Evolutionary conservation across 2,329 filamentous ascomycete genomes (phyloP).

Genomic region (Pyrenophora seminiperda): DNA sequence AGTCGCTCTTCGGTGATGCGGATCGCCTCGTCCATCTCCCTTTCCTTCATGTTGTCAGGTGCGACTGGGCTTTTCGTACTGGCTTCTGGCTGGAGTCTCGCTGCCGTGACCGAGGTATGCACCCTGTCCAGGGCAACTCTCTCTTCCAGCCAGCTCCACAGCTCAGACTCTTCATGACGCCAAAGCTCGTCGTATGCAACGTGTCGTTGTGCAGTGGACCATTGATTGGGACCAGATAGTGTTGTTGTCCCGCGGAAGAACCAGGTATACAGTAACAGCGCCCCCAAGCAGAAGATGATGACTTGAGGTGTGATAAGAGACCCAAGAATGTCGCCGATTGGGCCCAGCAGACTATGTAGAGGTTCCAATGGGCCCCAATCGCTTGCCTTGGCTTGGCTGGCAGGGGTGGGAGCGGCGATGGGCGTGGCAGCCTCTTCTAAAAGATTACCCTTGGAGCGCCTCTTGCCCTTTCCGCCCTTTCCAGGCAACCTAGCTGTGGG

Average conservation of each 20-base stretch:
- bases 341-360: constrained; percentile 70
- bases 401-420: constrained; percentile 39
- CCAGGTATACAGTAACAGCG: constrained; percentile 51
- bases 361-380: constrained; percentile 84
- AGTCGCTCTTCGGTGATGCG: constrained; percentile 85
- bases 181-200: constrained; percentile 93
- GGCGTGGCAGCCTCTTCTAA: constrained; percentile 51
- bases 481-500: constrained; percentile 50
- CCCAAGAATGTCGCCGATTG: constrained; percentile 69
- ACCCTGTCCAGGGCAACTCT: constrained; percentile 72
- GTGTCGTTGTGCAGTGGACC: constrained; percentile 66
- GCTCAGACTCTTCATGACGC: constrained; percentile 81
- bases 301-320: constrained; percentile 78
- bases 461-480: constrained; percentile 60
- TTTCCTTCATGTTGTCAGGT: constrained; percentile 65
- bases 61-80: constrained; percentile 59
- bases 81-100: constrained; percentile 36
- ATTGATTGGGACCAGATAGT: constrained; percentile 36
- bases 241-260: constrained; percentile 45
- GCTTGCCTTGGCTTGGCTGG: constrained; percentile 39
- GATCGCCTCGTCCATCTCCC: constrained; percentile 80
- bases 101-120: constrained; percentile 30
- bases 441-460: constrained; percentile 60
- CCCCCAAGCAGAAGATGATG: constrained; percentile 73
- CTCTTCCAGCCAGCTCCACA: constrained; percentile 94